Conservation (phyloP, 1,284 basidiomycete genomes). For the Leccinum griseonigrum region DNA sequence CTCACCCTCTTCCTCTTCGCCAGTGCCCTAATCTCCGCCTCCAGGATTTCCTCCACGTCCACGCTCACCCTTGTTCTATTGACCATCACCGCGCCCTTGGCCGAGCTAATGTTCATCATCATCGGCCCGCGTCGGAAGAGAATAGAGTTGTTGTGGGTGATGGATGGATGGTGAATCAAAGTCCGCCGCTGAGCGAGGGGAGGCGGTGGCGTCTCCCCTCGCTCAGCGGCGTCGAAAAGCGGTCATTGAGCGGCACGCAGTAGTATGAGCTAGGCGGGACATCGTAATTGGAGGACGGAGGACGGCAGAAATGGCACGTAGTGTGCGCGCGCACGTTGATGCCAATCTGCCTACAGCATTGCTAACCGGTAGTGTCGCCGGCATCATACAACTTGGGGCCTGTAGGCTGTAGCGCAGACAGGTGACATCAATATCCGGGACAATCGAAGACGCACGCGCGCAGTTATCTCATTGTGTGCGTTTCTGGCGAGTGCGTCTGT, state of each 20-base stretch:
- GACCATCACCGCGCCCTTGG: slow-evolving; percentile 81
- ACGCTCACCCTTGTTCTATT: slow-evolving; percentile 87
- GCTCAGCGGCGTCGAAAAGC: slow-evolving; percentile 69
- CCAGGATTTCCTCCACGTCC: slow-evolving; percentile 89
- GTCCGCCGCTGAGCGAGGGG: slow-evolving; percentile 84
- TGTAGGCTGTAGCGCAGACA: too few species aligned
- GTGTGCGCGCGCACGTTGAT: too few species aligned
- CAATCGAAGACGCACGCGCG: too few species aligned
- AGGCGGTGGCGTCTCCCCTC: slow-evolving; percentile 51
- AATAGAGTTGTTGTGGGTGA: slow-evolving; percentile 76
- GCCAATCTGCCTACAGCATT: too few species aligned
- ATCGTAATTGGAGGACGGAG: too few species aligned
- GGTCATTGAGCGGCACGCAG: slow-evolving; percentile 56
- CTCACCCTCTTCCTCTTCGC: slow-evolving; percentile 85
- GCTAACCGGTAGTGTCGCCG: too few species aligned
- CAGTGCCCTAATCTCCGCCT: slow-evolving; percentile 84
- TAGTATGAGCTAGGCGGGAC: too few species aligned
- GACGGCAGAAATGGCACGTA: too few species aligned
- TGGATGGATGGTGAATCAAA: slow-evolving; percentile 84
- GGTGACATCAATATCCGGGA: too few species aligned
- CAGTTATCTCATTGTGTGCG: too few species aligned
- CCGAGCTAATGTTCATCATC: slow-evolving; percentile 39
- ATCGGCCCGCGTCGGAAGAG: slow-evolving; percentile 69
- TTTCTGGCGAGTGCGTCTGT: too few species aligned
- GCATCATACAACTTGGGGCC: too few species aligned